These are phyloP conservation scores for Herpetospermum pedunculosum DNA, from an alignment of 306 rosid species.

Conservation along the genomic window DNA sequence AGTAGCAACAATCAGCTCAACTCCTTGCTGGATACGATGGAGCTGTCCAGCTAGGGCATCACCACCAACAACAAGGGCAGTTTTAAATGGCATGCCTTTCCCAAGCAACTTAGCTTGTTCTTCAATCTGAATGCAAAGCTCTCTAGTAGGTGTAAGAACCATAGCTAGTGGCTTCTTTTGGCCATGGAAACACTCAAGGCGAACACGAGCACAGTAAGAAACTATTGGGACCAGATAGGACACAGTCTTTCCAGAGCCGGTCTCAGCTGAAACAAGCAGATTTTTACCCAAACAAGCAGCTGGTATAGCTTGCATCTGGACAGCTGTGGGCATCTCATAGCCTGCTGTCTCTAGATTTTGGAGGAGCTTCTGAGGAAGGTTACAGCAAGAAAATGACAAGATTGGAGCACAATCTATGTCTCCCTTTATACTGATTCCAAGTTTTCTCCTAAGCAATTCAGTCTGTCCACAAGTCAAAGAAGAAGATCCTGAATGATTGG, in stretches of 20 bases:
- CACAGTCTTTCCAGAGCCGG: slow-evolving; percentile 79
- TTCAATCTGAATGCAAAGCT: slow-evolving; percentile 70
- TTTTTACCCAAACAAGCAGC: slow-evolving; percentile 54
- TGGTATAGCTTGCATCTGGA: slow-evolving; percentile 91
- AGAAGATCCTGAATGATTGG: slow-evolving; percentile 15
- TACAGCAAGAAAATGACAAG: slow-evolving; percentile 43
- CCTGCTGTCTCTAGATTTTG: slow-evolving; percentile 67
- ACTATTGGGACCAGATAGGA: slow-evolving; percentile 63
- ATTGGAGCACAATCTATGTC: slow-evolving; percentile 38
- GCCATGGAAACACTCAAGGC: slow-evolving; percentile 16
- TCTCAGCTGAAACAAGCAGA: slow-evolving; percentile 66
- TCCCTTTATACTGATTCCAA: slow-evolving; percentile 54
- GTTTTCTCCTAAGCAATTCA: slow-evolving; percentile 43
- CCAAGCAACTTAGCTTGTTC: slow-evolving; percentile 73
- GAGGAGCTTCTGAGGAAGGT: slow-evolving; percentile 54
- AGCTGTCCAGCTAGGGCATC: slow-evolving; percentile 75
- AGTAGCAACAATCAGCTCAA: slow-evolving; percentile 69
- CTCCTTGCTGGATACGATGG: slow-evolving; percentile 72
- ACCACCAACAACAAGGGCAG: slow-evolving; percentile 88
- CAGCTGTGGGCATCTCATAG: slow-evolving; percentile 73
- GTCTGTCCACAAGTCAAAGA: slow-evolving; percentile 26
- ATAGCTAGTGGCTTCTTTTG: slow-evolving; percentile 52
- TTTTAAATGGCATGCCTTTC: slow-evolving; percentile 69
- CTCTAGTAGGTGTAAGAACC: slow-evolving; percentile 75
- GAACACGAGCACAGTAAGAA: slow-evolving; percentile 35